Percentiles rank a stretch among this genome's conserved stretches.
Evolutionary conservation across 2,329 filamentous ascomycete genomes (phyloP).

Genomic region (Talaromyces sp.): DNA sequence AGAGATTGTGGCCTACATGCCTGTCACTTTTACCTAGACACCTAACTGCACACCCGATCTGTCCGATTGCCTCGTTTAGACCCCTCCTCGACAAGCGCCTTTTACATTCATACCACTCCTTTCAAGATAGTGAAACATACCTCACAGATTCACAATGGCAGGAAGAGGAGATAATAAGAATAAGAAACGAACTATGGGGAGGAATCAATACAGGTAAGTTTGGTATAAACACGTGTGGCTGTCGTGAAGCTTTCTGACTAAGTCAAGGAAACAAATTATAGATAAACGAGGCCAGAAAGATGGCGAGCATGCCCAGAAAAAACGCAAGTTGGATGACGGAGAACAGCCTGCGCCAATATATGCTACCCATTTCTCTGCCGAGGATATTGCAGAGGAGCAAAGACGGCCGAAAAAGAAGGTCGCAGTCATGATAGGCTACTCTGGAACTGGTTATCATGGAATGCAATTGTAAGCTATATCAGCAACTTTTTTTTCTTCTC

Average conservation of each 20-base stretch:
- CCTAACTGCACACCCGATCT: neutral
- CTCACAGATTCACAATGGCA: constrained; percentile 16
- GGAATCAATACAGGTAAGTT: constrained; percentile 60
- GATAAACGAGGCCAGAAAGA: constrained; percentile 51
- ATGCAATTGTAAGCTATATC: constrained; percentile 69
- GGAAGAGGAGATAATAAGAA: constrained; percentile 36
- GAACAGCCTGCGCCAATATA: constrained; percentile 47
- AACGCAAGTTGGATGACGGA: constrained; percentile 48
- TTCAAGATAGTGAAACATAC: neutral
- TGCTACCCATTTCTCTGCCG: constrained; percentile 59
- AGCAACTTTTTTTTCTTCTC: neutral
- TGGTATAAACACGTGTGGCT: neutral
- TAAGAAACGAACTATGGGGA: constrained; percentile 65
- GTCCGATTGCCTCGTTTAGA: neutral
- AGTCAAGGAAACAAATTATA: constrained; percentile 47
- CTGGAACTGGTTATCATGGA: constrained; percentile 92
- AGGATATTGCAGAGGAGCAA: constrained; percentile 83
- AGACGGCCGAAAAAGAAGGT: constrained; percentile 93
- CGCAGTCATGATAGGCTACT: constrained; percentile 91
- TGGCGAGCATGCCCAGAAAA: constrained; percentile 51
- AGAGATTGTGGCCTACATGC: neutral
- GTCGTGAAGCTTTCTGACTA: constrained; percentile 41
- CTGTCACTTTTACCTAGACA: neutral
- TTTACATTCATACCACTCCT: neutral
- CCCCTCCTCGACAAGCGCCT: neutral